These are phyloP conservation scores for Stylosanthes scabra DNA, from an alignment of 331 rosid species.

Conservation along the genomic window DNA sequence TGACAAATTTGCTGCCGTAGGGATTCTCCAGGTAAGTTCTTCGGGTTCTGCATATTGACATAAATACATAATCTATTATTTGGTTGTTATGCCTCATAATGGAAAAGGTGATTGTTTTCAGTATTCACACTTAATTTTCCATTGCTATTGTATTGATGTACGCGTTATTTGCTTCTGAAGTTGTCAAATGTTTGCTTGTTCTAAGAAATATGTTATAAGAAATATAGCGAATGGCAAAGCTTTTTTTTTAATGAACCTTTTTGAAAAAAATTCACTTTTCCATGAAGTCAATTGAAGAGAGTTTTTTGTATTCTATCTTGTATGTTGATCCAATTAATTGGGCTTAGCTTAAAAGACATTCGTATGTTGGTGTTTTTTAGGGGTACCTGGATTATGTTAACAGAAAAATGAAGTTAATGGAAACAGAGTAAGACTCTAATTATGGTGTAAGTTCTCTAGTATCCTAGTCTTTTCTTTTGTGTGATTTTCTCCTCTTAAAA, in stretches of 20 bases:
- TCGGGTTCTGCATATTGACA: conserved; percentile 14
- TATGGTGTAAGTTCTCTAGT: conserved; percentile 37
- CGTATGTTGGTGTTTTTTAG: conserved; percentile 49
- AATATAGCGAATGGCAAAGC: neutral
- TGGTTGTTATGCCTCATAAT: conserved; percentile 1
- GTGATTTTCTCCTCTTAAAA: conserved; percentile 1
- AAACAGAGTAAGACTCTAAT: conserved; percentile 33
- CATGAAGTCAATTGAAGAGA: neutral
- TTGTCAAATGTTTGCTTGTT: conserved; percentile 3
- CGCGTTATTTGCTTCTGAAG: neutral
- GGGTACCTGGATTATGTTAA: conserved; percentile 82
- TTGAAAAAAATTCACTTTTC: neutral
- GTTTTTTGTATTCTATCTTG: conserved; percentile 7
- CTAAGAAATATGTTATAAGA: conserved; percentile 13
- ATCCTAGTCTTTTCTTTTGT: conserved; percentile 23
- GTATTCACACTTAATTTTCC: conserved; percentile 30
- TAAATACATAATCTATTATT: conserved; percentile 21
- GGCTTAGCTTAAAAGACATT: neutral
- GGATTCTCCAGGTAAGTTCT: conserved; percentile 79
- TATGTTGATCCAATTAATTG: neutral
- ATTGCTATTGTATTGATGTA: neutral
- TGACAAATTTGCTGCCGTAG: conserved; percentile 95
- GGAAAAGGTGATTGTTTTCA: neutral
- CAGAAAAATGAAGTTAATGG: conserved; percentile 52
- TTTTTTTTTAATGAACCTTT: neutral